phyloP scores from a whole-genome alignment of 805 yeast species.

The Candida palmyrensis region DNA sequence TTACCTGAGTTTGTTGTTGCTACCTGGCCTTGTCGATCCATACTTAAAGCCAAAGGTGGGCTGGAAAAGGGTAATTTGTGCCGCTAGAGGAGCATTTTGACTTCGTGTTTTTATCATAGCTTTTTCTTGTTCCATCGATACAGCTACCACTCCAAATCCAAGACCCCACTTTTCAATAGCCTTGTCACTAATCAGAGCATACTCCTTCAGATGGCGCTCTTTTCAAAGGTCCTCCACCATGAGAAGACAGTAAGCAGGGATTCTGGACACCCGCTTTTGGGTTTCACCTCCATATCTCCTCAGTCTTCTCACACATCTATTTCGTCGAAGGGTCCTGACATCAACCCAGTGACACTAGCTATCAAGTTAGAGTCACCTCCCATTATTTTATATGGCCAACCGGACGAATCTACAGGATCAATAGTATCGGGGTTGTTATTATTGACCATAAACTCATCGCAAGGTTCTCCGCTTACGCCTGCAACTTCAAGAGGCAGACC shows the following conservation, averaged over 20 bases:
- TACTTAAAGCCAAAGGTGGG: too few species aligned
- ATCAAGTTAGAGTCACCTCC: constrained; percentile 89
- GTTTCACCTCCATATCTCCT: constrained; percentile 5
- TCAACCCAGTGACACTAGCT: constrained; percentile 45
- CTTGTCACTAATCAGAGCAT: too few species aligned
- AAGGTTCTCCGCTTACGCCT: background rate
- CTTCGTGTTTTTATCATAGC: too few species aligned
- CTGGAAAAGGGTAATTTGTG: too few species aligned
- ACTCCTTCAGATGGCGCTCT: too few species aligned
- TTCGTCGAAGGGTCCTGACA: constrained; percentile 1
- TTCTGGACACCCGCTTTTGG: background rate
- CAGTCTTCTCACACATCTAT: constrained; percentile 1
- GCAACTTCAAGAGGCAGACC: background rate
- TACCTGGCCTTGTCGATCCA: too few species aligned
- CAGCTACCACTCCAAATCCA: too few species aligned
- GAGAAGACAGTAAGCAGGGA: constrained; percentile 5
- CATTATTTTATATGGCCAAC: constrained; percentile 73
- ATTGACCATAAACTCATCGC: constrained; percentile 25
- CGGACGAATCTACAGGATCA: constrained; percentile 78
- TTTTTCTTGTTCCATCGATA: too few species aligned
- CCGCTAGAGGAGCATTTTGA: too few species aligned
- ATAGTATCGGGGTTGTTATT: constrained; percentile 74
- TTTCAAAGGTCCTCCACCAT: constrained; percentile 12
- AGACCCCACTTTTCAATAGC: too few species aligned
- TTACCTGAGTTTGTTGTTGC: too few species aligned